Evolutionary conservation across 306 rosid genomes (phyloP).

Genomic region (Hippophae tibetana): DNA sequence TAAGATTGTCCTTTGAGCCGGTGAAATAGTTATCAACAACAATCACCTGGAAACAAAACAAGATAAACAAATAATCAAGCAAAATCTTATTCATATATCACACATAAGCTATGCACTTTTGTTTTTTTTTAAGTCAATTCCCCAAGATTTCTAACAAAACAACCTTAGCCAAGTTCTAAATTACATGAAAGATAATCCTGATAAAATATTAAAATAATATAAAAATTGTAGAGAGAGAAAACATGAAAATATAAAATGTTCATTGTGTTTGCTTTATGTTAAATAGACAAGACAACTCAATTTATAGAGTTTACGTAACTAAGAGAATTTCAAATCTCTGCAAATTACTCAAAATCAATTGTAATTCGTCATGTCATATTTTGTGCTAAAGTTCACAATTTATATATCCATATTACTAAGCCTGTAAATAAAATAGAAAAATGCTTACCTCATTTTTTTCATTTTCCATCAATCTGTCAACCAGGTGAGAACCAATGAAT

Average conservation of each 20-base stretch:
- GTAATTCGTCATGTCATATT: neutral
- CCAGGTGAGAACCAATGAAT: slow-evolving; percentile 95
- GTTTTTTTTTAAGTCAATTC: neutral
- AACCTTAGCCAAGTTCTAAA: neutral
- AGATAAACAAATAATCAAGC: neutral
- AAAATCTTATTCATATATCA: slow-evolving; percentile 6
- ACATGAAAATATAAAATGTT: no score
- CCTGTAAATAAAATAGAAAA: neutral
- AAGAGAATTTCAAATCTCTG: no score
- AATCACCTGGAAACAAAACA: slow-evolving; percentile 46
- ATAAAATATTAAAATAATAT: no score
- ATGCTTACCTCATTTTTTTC: slow-evolving; percentile 78
- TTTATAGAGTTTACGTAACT: no score
- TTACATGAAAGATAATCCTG: no score
- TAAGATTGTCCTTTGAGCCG: slow-evolving; percentile 87
- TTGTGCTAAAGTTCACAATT: no score
- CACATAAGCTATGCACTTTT: neutral
- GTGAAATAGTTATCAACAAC: slow-evolving; percentile 94
- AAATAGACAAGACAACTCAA: no score
- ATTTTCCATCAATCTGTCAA: slow-evolving; percentile 89
- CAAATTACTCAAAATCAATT: neutral
- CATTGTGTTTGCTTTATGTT: no score
- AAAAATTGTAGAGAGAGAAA: no score
- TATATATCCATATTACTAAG: slow-evolving; percentile 1
- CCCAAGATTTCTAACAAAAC: neutral